Conservation (phyloP, 225 moss, liverwort and hornwort genomes). For the Polytrichum formosum region DNA sequence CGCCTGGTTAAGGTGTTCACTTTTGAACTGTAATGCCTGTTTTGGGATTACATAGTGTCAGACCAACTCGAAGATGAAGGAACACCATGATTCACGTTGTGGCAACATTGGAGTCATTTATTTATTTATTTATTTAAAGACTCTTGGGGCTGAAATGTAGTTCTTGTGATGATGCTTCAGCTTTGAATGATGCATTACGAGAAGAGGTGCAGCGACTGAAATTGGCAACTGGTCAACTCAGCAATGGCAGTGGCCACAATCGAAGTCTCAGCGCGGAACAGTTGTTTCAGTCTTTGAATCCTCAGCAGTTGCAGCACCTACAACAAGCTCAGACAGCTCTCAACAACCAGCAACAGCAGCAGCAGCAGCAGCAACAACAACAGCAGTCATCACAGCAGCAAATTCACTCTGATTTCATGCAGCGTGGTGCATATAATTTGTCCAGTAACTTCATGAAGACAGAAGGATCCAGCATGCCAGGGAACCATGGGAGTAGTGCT, state of each 20-base stretch:
- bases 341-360: constrained; percentile 6
- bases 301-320: constrained; percentile 60
- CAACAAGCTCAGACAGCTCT: constrained; percentile 26
- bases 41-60: too few species aligned
- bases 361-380: constrained; percentile 1
- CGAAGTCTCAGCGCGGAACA: constrained; percentile 35
- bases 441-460: constrained; percentile 63
- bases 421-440: constrained; percentile 44
- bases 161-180: constrained; percentile 18
- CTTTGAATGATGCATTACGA: constrained; percentile 62
- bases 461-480: constrained; percentile 56
- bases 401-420: constrained; percentile 56
- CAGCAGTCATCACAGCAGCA: constrained; percentile 57
- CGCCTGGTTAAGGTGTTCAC: too few species aligned
- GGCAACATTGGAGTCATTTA: background rate
- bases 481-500: constrained; percentile 55
- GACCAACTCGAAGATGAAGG: too few species aligned
- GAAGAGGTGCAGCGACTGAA: constrained; percentile 71
- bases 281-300: constrained; percentile 38
- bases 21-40: too few species aligned
- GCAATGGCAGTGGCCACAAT: constrained; percentile 15
- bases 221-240: constrained; percentile 62
- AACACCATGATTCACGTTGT: too few species aligned
- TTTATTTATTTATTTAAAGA: background rate
- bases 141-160: background rate